Percentiles rank a stretch among this genome's conserved stretches.
Conservation (phyloP, 106 monocot species). For the Dendrobium huoshanense region DNA sequence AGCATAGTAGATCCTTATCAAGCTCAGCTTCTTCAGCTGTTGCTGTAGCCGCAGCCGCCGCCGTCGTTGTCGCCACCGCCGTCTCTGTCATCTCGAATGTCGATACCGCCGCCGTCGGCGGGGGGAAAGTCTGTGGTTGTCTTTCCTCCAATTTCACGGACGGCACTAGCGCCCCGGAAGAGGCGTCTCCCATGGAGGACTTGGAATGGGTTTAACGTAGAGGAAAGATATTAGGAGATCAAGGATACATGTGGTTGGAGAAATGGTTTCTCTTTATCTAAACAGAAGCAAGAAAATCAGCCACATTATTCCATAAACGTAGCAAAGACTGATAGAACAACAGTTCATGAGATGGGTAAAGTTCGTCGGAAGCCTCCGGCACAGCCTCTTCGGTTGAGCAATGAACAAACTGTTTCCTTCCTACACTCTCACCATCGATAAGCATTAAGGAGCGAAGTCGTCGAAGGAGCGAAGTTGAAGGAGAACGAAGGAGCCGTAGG, state of each 20-base stretch:
- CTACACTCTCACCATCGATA: constrained; percentile 59
- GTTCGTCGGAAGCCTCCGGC: constrained; percentile 62
- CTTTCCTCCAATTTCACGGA: constrained; percentile 24
- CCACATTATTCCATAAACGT: constrained; percentile 29
- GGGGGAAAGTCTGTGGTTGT: constrained; percentile 1
- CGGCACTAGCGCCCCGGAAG: constrained; percentile 35
- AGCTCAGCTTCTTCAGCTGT: not conserved
- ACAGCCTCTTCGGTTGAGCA: constrained; percentile 39
- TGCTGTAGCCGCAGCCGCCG: constrained; percentile 4
- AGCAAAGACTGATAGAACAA: constrained; percentile 40
- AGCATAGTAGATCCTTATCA: constrained; percentile 83
- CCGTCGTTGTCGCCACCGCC: not conserved
- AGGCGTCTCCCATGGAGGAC: constrained; percentile 8
- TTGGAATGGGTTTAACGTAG: not conserved
- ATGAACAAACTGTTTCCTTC: constrained; percentile 69
- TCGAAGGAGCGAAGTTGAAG: too few relatives aligned
- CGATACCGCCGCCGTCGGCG: not conserved
- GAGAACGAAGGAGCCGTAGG: too few relatives aligned
- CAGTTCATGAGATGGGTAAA: constrained; percentile 79
- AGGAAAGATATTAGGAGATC: not conserved
- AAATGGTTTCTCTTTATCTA: not conserved
- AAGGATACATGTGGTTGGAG: not conserved
- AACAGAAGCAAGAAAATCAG: not conserved
- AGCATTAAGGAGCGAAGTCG: constrained; percentile 3
- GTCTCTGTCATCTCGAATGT: constrained; percentile 13